Percentiles rank a stretch among this genome's conserved stretches.
Conservation (phyloP, 345 rosid genomes). For the Bruguiera parviflora region DNA sequence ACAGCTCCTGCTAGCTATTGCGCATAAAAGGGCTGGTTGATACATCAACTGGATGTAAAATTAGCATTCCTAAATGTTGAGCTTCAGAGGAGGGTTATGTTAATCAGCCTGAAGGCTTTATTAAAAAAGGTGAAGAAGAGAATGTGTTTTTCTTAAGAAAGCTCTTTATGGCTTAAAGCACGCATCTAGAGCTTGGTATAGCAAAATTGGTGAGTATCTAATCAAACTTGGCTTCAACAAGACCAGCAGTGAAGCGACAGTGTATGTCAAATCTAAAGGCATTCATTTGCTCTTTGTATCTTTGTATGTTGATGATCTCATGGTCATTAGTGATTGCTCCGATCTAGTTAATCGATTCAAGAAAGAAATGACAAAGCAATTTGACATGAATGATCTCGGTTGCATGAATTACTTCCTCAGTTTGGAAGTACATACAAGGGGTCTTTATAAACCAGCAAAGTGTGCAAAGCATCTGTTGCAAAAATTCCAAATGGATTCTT, state of each 20-base stretch:
- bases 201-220: not conserved
- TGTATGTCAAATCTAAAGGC: not conserved
- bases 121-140: not conserved
- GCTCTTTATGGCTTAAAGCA: not conserved
- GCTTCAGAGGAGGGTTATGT: not conserved
- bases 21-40: not conserved
- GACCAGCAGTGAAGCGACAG: not conserved
- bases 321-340: not conserved
- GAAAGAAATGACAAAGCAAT: not conserved
- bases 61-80: not conserved
- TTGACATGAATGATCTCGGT: not conserved
- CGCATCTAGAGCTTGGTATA: not conserved
- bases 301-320: not conserved
- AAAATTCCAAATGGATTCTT: not conserved
- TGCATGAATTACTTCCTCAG: not conserved
- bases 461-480: not conserved
- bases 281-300: not conserved
- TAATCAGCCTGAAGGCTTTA: not conserved
- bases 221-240: not conserved
- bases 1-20: not conserved
- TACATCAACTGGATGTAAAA: not conserved
- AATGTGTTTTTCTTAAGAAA: not conserved
- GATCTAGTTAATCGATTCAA: not conserved
- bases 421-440: not conserved
- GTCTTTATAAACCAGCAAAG: not conserved